A percentile compares a stretch with the other conserved stretches of the same genome.
phyloP scores from a whole-genome alignment of 2,329 filamentous ascomycete species.

The Xylaria sp. region DNA sequence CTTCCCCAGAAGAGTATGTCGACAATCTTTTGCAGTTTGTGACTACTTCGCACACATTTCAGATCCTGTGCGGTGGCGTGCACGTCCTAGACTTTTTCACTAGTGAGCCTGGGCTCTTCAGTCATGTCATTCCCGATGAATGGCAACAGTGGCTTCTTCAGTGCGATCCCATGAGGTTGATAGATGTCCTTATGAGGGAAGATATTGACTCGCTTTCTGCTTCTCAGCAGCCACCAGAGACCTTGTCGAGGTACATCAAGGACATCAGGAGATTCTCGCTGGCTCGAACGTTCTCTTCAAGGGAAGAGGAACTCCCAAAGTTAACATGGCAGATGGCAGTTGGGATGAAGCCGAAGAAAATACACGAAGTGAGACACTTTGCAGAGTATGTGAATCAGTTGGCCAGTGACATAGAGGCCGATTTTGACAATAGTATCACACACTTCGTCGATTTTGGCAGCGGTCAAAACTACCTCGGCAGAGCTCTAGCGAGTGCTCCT shows the following conservation, averaged over 20 bases:
- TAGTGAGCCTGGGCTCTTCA: conserved; percentile 83
- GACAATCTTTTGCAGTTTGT: conserved; percentile 81
- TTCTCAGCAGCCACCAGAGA: conserved; percentile 59
- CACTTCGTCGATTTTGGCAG: conserved; percentile 97
- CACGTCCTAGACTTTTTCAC: conserved; percentile 98
- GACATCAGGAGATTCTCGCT: conserved; percentile 77
- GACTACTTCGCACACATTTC: conserved; percentile 78
- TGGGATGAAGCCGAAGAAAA: conserved; percentile 96
- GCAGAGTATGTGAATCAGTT: conserved; percentile 80
- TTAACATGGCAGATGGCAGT: conserved; percentile 79
- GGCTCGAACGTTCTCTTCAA: conserved; percentile 66
- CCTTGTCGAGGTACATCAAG: conserved; percentile 76
- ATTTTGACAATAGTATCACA: conserved; percentile 71
- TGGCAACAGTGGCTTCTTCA: conserved; percentile 84
- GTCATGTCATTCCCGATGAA: conserved; percentile 76
- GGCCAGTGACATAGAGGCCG: conserved; percentile 66
- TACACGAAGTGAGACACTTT: conserved; percentile 92
- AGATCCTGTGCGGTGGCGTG: conserved; percentile 93
- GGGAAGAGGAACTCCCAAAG: conserved; percentile 60
- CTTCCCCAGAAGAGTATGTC: conserved; percentile 79
- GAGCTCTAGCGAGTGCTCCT: conserved; percentile 84
- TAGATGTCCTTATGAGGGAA: conserved; percentile 84
- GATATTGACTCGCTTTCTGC: conserved; percentile 64
- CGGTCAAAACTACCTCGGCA: conserved; percentile 94
- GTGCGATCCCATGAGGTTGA: conserved; percentile 76